These are phyloP conservation scores for Linanthus parryae DNA, from an alignment of 148 eudicot genomes.

Conservation along the genomic window DNA sequence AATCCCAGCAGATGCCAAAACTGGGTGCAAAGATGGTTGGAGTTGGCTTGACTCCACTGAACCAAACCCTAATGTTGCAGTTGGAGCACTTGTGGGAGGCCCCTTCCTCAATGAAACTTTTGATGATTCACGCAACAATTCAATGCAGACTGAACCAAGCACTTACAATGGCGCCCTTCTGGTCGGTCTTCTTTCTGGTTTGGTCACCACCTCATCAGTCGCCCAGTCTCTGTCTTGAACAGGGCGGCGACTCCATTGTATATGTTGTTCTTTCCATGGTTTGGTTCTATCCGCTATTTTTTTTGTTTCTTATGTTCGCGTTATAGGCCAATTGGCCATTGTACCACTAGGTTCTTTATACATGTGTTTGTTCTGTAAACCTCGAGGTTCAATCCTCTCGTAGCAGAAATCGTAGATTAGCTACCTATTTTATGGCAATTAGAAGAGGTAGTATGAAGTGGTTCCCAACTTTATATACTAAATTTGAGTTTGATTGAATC, in stretches of 20 bases:
- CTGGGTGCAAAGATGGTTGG: slow-evolving; percentile 59
- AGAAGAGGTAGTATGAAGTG: too few relatives aligned
- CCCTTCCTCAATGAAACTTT: slow-evolving; percentile 69
- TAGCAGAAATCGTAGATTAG: too few relatives aligned
- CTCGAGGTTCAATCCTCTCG: not conserved
- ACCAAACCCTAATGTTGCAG: slow-evolving; percentile 82
- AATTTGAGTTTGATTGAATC: too few relatives aligned
- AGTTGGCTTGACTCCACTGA: slow-evolving; percentile 47
- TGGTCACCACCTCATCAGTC: slow-evolving; percentile 75
- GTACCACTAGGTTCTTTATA: not conserved
- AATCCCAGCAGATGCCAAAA: slow-evolving; percentile 54
- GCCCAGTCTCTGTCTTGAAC: slow-evolving; percentile 28
- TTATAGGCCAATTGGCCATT: not conserved
- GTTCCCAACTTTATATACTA: too few relatives aligned
- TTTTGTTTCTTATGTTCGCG: not conserved
- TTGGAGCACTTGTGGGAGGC: slow-evolving; percentile 86
- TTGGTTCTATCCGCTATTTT: not conserved
- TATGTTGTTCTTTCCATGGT: not conserved
- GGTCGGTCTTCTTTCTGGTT: slow-evolving; percentile 80
- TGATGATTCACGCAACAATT: slow-evolving; percentile 66
- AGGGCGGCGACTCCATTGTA: not conserved
- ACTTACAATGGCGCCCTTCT: slow-evolving; percentile 77
- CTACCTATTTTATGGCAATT: too few relatives aligned
- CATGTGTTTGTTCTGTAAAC: not conserved
- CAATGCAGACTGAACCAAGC: slow-evolving; percentile 83